Percentiles rank a stretch among this genome's conserved stretches.
phyloP scores from a whole-genome alignment of 1,139 yeast genomes.

The Blastobotrys petasosporus region DNA sequence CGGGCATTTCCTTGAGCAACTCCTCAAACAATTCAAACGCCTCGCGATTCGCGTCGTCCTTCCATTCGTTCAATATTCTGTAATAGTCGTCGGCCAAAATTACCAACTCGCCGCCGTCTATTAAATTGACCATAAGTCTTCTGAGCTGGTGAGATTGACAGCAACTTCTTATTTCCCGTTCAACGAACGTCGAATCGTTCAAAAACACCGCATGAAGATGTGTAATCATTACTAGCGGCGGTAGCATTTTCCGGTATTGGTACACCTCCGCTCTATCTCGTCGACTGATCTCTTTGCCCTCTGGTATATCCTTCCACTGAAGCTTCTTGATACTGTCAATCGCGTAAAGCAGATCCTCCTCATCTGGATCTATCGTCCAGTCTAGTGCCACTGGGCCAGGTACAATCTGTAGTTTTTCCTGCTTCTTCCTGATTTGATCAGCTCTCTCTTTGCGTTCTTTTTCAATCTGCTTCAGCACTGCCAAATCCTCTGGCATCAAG shows the following conservation, averaged over 20 bases:
- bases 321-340: slow-evolving; percentile 20
- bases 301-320: slow-evolving; percentile 31
- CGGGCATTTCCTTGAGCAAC: slow-evolving; percentile 27
- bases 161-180: slow-evolving; percentile 34
- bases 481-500: slow-evolving; percentile 8
- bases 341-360: slow-evolving; percentile 17
- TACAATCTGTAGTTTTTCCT: slow-evolving; percentile 24
- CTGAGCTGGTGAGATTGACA: slow-evolving; percentile 30
- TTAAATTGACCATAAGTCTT: slow-evolving; percentile 34
- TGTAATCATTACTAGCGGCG: slow-evolving; percentile 36
- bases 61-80: slow-evolving; percentile 18
- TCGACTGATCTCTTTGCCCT: slow-evolving; percentile 24
- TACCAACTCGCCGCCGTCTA: slow-evolving; percentile 36
- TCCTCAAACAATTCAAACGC: slow-evolving; percentile 22
- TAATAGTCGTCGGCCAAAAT: slow-evolving; percentile 33
- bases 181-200: slow-evolving; percentile 40
- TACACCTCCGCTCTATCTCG: slow-evolving; percentile 23
- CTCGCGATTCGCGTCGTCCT: slow-evolving; percentile 4
- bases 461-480: slow-evolving; percentile 16
- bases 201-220: slow-evolving; percentile 42
- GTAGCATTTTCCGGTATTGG: slow-evolving; percentile 30
- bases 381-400: slow-evolving; percentile 23
- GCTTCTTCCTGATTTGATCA: slow-evolving; percentile 16
- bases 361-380: slow-evolving; percentile 17
- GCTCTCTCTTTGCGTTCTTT: slow-evolving; percentile 22